Evolutionary conservation across 495 filamentous ascomycete species (phyloP), one percentile per base, ranked within the genome.

Genomic region (Hapsidospora chrysogenum): DNA sequence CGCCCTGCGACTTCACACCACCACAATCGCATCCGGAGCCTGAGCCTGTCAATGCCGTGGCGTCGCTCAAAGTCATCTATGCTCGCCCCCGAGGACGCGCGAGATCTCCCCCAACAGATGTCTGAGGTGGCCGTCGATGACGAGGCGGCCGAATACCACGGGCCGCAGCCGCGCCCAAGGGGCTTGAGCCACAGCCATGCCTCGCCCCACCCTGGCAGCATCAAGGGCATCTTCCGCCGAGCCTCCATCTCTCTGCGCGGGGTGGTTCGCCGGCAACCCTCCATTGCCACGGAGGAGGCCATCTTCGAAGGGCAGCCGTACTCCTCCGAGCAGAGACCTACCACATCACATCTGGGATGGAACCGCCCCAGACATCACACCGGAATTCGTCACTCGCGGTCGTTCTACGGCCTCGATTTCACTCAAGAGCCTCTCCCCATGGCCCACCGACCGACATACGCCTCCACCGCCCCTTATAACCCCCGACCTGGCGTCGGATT

Each of bases 241-340:
- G 65, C 65, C 4, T 71, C 67, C 4, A 28, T 64, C 17, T 68
- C 62, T 20, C 41, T 71, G 11, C 65, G 57, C 43, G 58, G 56
- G 4, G 56, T 64, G 19, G 55, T 63, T 9, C 53, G 57, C 22
- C 50, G 60, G 30, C 56, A 62, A 27, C 63, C 61, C n/a, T 58
- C 64, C 20, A 52, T 60, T 14, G 58, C 61, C 10, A 56, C 55
- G 2, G 43, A 47, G 22, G 33, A 41, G 6, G 49, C 49, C 17
- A 47, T 46, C 21, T 20, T 36, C 35, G 58, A 61, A 17, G 42
- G 45, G 18, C 54, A 40, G 11, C 32, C 46, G 16, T 23, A 41
- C 38, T 36, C 48, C 35, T n/a, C 40, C 36, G 23, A 26, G 23
- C 23, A 26, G 11, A 42, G 57, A n/a, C 66, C 66, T 5, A 52